A percentile compares a stretch with the other conserved stretches of the same genome.
Evolutionary conservation across 2,329 filamentous ascomycete genomes (phyloP).

Genomic region (Stachybotrys echinatus): DNA sequence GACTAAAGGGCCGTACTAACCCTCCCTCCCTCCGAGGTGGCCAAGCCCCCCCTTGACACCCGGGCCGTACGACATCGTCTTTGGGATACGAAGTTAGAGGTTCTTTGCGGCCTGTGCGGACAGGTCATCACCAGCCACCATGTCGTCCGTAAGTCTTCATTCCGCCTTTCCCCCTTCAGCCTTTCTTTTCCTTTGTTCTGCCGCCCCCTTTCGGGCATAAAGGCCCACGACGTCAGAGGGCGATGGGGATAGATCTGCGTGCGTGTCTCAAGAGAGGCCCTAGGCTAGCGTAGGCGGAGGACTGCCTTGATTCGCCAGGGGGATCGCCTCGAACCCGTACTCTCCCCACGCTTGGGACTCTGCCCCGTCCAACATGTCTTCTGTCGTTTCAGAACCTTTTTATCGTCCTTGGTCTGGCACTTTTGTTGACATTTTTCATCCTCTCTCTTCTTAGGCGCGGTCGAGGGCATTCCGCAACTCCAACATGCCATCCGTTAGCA

Average conservation of each 20-base stretch:
- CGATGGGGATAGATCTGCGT: slow-evolving; percentile 19
- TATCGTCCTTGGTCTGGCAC: slow-evolving; percentile 1
- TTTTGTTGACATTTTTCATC: slow-evolving; percentile 14
- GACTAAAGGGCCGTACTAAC: background rate
- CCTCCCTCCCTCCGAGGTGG: background rate
- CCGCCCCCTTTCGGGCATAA: background rate
- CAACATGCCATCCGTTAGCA: slow-evolving; percentile 27
- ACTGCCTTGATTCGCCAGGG: slow-evolving; percentile 20
- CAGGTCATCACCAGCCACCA: no score
- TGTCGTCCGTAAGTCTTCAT: background rate
- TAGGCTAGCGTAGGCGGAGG: slow-evolving; percentile 21
- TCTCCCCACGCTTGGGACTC: slow-evolving; percentile 9
- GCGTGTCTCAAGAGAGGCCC: slow-evolving; percentile 29
- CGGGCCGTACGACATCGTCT: no score
- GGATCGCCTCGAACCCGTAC: slow-evolving; percentile 15
- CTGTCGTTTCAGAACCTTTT: slow-evolving; percentile 2
- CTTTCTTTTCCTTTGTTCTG: slow-evolving; percentile 3
- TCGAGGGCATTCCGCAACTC: slow-evolving; percentile 32
- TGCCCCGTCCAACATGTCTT: slow-evolving; percentile 10
- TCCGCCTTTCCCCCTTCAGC: slow-evolving; percentile 2
- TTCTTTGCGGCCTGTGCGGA: no score
- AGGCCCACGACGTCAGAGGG: slow-evolving; percentile 27
- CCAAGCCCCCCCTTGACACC: background rate
- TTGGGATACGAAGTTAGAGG: no score
- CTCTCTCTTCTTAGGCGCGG: slow-evolving; percentile 22